Percentiles rank a stretch among this genome's conserved stretches.
phyloP scores from a whole-genome alignment of 805 yeast species.

The Pichia californica region DNA sequence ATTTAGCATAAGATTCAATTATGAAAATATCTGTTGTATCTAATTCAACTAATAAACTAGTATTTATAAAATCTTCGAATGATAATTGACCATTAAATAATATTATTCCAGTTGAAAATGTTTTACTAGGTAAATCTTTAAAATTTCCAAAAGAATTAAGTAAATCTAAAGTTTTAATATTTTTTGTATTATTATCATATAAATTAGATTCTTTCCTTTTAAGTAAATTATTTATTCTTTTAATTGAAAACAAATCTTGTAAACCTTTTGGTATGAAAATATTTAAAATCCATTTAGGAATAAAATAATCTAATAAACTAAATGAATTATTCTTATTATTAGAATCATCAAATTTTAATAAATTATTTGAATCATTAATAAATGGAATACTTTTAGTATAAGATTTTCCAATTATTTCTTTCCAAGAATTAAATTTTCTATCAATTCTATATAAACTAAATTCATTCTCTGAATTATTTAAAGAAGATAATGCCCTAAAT shows the following conservation, averaged over 20 bases:
- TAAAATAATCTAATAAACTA: slow-evolving; percentile 10
- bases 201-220: slow-evolving; percentile 1
- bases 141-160: slow-evolving; percentile 3
- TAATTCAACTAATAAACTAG: slow-evolving; percentile 11
- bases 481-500: slow-evolving; percentile 2
- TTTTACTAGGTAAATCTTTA: background rate
- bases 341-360: background rate
- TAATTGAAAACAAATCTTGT: slow-evolving; percentile 3
- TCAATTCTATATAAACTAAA: slow-evolving; percentile 5
- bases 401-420: slow-evolving; percentile 8
- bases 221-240: slow-evolving; percentile 4
- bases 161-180: slow-evolving; percentile 2
- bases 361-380: background rate
- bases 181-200: background rate
- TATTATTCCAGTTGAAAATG: slow-evolving; percentile 6
- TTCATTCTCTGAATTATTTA: background rate
- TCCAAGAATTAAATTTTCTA: slow-evolving; percentile 6
- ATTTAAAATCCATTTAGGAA: slow-evolving; percentile 11
- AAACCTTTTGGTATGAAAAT: slow-evolving; percentile 11
- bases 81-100: slow-evolving; percentile 5
- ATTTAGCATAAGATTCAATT: slow-evolving; percentile 6
- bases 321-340: too few relatives aligned
- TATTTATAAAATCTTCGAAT: slow-evolving; percentile 1
- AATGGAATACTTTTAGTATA: slow-evolving; percentile 9
- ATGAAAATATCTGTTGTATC: slow-evolving; percentile 10